A percentile compares a stretch with the other conserved stretches of the same genome.
These are phyloP conservation scores for Cladosporium sp. DNA, from an alignment of 2,329 filamentous ascomycete species.

Conservation along the genomic window DNA sequence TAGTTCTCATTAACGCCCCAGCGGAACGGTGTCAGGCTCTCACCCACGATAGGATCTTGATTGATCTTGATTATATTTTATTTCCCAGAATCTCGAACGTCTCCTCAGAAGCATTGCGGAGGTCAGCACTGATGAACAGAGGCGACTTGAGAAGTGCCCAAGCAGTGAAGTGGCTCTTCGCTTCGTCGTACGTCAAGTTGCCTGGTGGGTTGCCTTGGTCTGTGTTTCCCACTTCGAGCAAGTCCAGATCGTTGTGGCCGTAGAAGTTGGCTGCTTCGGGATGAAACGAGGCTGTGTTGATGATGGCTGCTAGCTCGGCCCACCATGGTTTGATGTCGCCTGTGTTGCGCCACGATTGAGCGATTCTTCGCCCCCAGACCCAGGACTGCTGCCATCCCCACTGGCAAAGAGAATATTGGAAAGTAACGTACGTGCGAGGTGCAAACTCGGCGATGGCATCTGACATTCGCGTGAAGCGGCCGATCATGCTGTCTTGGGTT, in stretches of 20 bases:
- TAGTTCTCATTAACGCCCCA: slow-evolving; percentile 21
- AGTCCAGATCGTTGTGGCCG: slow-evolving; percentile 22
- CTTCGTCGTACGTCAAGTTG: slow-evolving; percentile 21
- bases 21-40: slow-evolving; percentile 21
- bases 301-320: slow-evolving; percentile 23
- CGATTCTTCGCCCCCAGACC: slow-evolving; percentile 17
- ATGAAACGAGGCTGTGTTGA: slow-evolving; percentile 23
- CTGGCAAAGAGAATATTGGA: slow-evolving; percentile 19
- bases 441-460: slow-evolving; percentile 23
- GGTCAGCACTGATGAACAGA: slow-evolving; percentile 22
- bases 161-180: slow-evolving; percentile 20
- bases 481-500: slow-evolving; percentile 27
- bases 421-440: slow-evolving; percentile 12
- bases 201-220: slow-evolving; percentile 26
- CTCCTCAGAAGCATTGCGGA: slow-evolving; percentile 20
- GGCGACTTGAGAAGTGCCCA: slow-evolving; percentile 23
- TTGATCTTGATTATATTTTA: slow-evolving; percentile 26
- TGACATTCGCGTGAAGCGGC: slow-evolving; percentile 26
- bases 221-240: slow-evolving; percentile 23
- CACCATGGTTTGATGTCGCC: slow-evolving; percentile 25
- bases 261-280: slow-evolving; percentile 22
- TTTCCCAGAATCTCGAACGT: slow-evolving; percentile 23
- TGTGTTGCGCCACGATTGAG: slow-evolving; percentile 21
- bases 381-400: slow-evolving; percentile 22
- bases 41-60: slow-evolving; percentile 23